These are phyloP conservation scores for Discostella stelligeroides DNA, from an alignment of 108 stramenopile species.

Conservation along the genomic window DNA sequence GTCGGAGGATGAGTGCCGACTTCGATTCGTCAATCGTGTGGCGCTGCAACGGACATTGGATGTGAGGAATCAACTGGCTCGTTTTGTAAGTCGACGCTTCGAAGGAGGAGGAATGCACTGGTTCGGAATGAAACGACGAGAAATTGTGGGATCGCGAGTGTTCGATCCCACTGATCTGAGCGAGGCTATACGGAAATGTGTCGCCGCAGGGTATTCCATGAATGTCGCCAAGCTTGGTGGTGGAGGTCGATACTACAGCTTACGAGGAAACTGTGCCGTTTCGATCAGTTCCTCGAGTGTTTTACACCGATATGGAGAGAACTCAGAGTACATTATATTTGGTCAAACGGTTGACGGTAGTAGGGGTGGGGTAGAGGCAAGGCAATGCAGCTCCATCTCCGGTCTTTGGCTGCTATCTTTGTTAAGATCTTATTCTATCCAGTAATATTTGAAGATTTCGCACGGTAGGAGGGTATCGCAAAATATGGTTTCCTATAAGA, in stretches of 20 bases:
- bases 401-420: constrained; percentile 84
- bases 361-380: constrained; percentile 85
- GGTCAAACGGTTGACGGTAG: constrained; percentile 79
- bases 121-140: constrained; percentile 37
- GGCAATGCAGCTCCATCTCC: constrained; percentile 83
- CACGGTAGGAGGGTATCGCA: too few species aligned
- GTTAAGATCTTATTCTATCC: too few species aligned
- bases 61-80: constrained; percentile 74
- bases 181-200: constrained; percentile 74
- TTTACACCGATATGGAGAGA: constrained; percentile 64
- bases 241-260: constrained; percentile 94
- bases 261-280: constrained; percentile 79
- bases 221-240: constrained; percentile 91
- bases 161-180: constrained; percentile 61
- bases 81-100: constrained; percentile 61
- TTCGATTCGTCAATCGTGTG: constrained; percentile 79
- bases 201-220: constrained; percentile 93
- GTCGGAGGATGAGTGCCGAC: constrained; percentile 75
- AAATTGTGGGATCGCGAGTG: constrained; percentile 46
- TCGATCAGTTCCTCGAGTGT: constrained; percentile 65
- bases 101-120: constrained; percentile 43
- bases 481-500: too few species aligned
- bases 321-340: constrained; percentile 79
- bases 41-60: constrained; percentile 76
- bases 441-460: too few species aligned